phyloP scores from a whole-genome alignment of 306 rosid genomes.

The Malus fusca region DNA sequence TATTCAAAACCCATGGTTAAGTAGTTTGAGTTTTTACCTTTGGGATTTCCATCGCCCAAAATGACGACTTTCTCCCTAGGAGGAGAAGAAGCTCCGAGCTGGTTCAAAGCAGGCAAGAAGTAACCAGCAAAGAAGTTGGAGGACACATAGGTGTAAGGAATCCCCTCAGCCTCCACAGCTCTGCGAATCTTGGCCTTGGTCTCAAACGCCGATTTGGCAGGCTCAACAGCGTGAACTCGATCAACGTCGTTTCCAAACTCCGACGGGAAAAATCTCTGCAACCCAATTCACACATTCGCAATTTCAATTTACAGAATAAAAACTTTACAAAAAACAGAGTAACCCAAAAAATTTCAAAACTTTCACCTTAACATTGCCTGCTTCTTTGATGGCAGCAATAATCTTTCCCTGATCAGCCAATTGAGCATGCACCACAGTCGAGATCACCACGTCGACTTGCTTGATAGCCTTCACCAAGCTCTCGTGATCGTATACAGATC shows the following conservation, averaged over 20 bases:
- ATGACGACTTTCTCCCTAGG: conserved; percentile 32
- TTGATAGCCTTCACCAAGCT: conserved; percentile 28
- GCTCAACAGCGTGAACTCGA: conserved; percentile 36
- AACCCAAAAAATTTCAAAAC: too few species aligned
- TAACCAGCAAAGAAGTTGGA: conserved; percentile 34
- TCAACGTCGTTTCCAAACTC: conserved; percentile 42
- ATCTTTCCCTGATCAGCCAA: conserved; percentile 23
- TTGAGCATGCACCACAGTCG: conserved; percentile 20
- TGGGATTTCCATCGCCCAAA: conserved; percentile 37
- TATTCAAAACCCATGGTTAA: background rate
- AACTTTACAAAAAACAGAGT: background rate
- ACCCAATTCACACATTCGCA: background rate
- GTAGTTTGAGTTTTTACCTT: conserved; percentile 7
- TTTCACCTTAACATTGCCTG: conserved; percentile 31
- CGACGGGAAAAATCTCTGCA: conserved; percentile 36
- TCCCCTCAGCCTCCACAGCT: conserved; percentile 32
- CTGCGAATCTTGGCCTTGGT: conserved; percentile 21
- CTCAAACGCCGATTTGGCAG: conserved; percentile 25
- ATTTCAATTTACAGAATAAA: background rate
- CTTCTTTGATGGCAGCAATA: conserved; percentile 32
- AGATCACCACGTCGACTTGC: conserved; percentile 36
- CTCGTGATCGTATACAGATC: conserved; percentile 17
- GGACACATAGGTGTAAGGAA: conserved; percentile 32
- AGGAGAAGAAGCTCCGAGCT: conserved; percentile 26
- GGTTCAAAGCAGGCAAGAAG: conserved; percentile 20